Evolutionary conservation across 2,329 filamentous ascomycete genomes (phyloP).

Genomic region (Colletotrichum brevisporum): DNA sequence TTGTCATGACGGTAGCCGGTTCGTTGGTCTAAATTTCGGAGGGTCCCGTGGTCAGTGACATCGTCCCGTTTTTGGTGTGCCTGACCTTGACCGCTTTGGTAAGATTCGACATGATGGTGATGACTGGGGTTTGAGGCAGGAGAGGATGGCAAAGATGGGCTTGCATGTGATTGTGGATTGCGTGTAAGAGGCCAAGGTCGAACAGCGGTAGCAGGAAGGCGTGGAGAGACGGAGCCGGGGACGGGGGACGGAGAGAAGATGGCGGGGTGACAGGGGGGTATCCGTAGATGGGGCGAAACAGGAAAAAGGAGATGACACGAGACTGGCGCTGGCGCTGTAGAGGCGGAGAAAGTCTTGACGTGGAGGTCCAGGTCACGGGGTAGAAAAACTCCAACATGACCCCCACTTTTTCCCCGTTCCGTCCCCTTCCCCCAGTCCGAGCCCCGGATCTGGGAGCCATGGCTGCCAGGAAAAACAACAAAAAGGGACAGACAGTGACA

Average conservation of each 20-base stretch:
- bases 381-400: conserved; percentile 21
- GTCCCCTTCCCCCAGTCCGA: conserved; percentile 32
- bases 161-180: conserved; percentile 45
- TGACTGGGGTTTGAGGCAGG: conserved; percentile 13
- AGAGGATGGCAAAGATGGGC: conserved; percentile 12
- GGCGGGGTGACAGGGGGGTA: conserved; percentile 8
- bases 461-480: conserved; percentile 16
- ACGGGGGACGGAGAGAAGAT: conserved; percentile 20
- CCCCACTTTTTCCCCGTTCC: conserved; percentile 34
- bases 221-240: conserved; percentile 39
- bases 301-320: conserved; percentile 5
- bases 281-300: conserved; percentile 24
- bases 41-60: conserved; percentile 51
- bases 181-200: conserved; percentile 23
- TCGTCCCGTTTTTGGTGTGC: conserved; percentile 10
- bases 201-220: not conserved
- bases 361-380: conserved; percentile 38
- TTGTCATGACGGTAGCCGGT: conserved; percentile 53
- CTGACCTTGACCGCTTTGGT: conserved; percentile 6
- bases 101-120: conserved; percentile 21
- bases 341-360: conserved; percentile 32
- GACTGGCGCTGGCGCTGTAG: conserved; percentile 8
- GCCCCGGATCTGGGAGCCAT: conserved; percentile 32
- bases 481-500: conserved; percentile 12
- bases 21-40: conserved; percentile 51